Evolutionary conservation across 2,329 filamentous ascomycete species (phyloP).

Genomic region (Aspergillus awamori): DNA sequence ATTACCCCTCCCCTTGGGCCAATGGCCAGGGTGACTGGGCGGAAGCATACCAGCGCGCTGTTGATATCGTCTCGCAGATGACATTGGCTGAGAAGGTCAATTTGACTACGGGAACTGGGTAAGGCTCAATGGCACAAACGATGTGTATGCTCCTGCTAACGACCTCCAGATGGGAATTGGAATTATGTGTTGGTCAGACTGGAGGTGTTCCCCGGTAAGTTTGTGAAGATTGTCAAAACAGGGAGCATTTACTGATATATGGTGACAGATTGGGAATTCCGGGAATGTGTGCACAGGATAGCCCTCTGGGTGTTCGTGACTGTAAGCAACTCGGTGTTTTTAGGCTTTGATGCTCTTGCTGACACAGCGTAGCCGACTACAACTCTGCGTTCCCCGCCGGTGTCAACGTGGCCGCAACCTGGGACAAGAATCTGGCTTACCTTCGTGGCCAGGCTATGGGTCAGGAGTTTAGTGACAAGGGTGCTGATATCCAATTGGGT

Average conservation of each 20-base stretch:
- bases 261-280: slow-evolving; percentile 57
- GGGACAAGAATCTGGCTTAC: slow-evolving; percentile 72
- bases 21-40: slow-evolving; percentile 74
- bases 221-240: background rate
- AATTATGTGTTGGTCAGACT: slow-evolving; percentile 75
- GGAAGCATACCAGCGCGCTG: slow-evolving; percentile 74
- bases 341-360: background rate
- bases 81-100: slow-evolving; percentile 92
- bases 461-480: slow-evolving; percentile 73
- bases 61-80: slow-evolving; percentile 77
- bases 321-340: slow-evolving; percentile 41
- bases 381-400: slow-evolving; percentile 80
- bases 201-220: slow-evolving; percentile 48
- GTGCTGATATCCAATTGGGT: slow-evolving; percentile 73
- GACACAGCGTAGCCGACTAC: slow-evolving; percentile 62
- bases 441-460: slow-evolving; percentile 73
- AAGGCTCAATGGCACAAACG: slow-evolving; percentile 38
- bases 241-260: background rate
- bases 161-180: slow-evolving; percentile 62
- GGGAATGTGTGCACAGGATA: slow-evolving; percentile 83
- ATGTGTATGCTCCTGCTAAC: slow-evolving; percentile 7
- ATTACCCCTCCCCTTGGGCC: slow-evolving; percentile 88
- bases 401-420: slow-evolving; percentile 80
- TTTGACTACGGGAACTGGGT: slow-evolving; percentile 87
- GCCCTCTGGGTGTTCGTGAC: slow-evolving; percentile 76